Percentiles rank a stretch among this genome's conserved stretches.
Evolutionary conservation across 1,284 basidiomycete species (phyloP).

Genomic region (Pseudozyma sp.): DNA sequence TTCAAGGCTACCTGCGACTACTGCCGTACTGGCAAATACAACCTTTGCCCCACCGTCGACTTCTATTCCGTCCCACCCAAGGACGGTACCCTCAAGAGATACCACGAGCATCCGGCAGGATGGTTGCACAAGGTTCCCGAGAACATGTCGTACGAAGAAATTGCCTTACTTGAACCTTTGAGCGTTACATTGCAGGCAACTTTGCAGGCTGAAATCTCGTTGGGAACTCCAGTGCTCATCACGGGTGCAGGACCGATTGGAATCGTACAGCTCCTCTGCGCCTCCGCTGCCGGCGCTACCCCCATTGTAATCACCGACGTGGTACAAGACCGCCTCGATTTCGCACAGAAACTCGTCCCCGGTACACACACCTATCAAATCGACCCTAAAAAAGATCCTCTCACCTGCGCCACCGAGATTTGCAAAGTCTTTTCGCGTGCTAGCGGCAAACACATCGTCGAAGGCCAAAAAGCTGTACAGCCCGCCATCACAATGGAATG

Average conservation of each 20-base stretch:
- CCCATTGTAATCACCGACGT: slow-evolving; percentile 74
- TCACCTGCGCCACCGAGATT: slow-evolving; percentile 56
- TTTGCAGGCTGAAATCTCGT: slow-evolving; percentile 71
- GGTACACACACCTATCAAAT: slow-evolving; percentile 69
- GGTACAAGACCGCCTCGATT: slow-evolving; percentile 71
- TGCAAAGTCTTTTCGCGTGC: slow-evolving; percentile 55
- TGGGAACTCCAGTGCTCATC: slow-evolving; percentile 69
- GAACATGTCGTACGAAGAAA: slow-evolving; percentile 71
- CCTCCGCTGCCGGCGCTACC: slow-evolving; percentile 72
- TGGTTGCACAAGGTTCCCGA: slow-evolving; percentile 73
- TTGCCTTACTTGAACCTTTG: slow-evolving; percentile 73
- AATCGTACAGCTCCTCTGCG: slow-evolving; percentile 72
- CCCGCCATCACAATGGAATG: slow-evolving; percentile 75
- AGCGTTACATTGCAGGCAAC: slow-evolving; percentile 73
- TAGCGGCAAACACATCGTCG: slow-evolving; percentile 37
- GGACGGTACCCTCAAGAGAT: slow-evolving; percentile 68
- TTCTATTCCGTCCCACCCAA: slow-evolving; percentile 68
- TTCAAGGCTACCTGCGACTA: slow-evolving; percentile 71
- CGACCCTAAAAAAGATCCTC: slow-evolving; percentile 32
- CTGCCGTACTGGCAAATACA: slow-evolving; percentile 73
- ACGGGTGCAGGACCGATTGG: slow-evolving; percentile 71
- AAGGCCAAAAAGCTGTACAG: slow-evolving; percentile 42
- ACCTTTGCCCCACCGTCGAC: slow-evolving; percentile 69
- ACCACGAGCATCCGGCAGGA: slow-evolving; percentile 72
- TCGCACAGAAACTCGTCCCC: slow-evolving; percentile 72